A percentile compares a stretch with the other conserved stretches of the same genome.
These are phyloP conservation scores for Starmerella stellata DNA, from an alignment of 805 yeast genomes.

Conservation along the genomic window DNA sequence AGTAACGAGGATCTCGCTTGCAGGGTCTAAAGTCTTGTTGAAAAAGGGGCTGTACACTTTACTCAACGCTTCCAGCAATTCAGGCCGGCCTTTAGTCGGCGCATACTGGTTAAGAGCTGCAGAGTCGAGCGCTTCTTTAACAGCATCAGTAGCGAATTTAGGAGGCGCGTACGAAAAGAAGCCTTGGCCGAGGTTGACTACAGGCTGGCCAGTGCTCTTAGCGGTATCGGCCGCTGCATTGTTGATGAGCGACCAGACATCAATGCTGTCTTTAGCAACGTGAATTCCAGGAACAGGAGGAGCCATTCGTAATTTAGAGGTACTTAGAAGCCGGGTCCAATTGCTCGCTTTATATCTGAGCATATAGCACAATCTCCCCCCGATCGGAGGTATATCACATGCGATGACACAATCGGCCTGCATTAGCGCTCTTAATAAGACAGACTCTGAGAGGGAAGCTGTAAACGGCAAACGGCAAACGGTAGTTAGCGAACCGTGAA, in stretches of 20 bases:
- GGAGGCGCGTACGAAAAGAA: constrained; percentile 95
- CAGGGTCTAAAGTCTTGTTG: constrained; percentile 36
- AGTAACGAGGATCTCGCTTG: constrained; percentile 55
- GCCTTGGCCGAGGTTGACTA: constrained; percentile 88
- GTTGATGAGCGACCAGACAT: constrained; percentile 88
- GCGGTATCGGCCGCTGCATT: constrained; percentile 84
- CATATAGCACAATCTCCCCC: too few relatives aligned
- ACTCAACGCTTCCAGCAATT: constrained; percentile 50
- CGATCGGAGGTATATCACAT: too few relatives aligned
- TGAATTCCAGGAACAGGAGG: constrained; percentile 14
- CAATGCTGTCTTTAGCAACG: constrained; percentile 27
- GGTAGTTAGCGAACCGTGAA: too few relatives aligned
- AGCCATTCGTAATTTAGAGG: constrained; percentile 2
- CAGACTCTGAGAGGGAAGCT: too few relatives aligned
- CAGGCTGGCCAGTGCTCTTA: constrained; percentile 46
- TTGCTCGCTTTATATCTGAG: too few relatives aligned
- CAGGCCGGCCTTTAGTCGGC: constrained; percentile 72
- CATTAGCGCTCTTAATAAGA: too few relatives aligned
- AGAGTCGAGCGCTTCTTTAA: constrained; percentile 49
- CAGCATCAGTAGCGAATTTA: constrained; percentile 72
- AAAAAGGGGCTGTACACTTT: constrained; percentile 53
- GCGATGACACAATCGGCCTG: too few relatives aligned
- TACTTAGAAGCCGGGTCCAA: too few relatives aligned
- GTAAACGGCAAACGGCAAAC: too few relatives aligned
- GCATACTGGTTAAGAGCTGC: constrained; percentile 83